Base-by-base conservation (phyloP, 108 stramenopile species). In the Cyclotella kingstonii region DNA sequence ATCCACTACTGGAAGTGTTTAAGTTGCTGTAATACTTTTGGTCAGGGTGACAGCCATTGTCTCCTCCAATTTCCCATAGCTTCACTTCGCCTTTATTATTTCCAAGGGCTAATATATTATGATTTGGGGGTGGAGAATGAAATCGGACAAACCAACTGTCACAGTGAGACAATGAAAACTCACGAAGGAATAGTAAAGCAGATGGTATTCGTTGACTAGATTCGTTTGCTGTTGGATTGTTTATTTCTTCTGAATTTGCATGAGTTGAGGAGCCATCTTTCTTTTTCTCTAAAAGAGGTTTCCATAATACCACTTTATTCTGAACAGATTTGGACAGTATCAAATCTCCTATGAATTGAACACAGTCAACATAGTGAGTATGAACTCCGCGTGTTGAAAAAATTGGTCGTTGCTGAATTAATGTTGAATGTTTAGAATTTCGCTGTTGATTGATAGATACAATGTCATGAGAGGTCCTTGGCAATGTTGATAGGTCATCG, bases 381-480 rank as follows among this genome's bases (percentile, higher is more conserved):
- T 96, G 95, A 15, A 93, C 75, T 44, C 80, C 63, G 30, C 78
- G 47, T 7, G 91, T 85, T 4, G 78, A 77, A 68, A 87, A 93
- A 41, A 70, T 69, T 1, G 94, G 90, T 44, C 77, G 69, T 59
- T 90, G 85, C 35, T 79, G 52, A 52, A 68, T 68, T 8, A 71
- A 41, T 4, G 84, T 66, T 21, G 19, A 39, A 38, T 58, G 66
- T 14, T 51, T 34, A n/a, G 19, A 59, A 21, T 8, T 10, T 8
- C 36, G 8, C 36, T 38, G 21, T 25, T 35, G 31, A 50, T 38
- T 15, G n/a, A 29, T 18, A 14, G 7, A 51, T 3, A 47, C 10
- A 23, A 17, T 19, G 6, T 8, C 12, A 42, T 35, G 33, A 14
- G 34, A 36, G 42, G 60, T 74, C 10, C 25, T 51, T n/a, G 38